Base-by-base conservation (phyloP, 164 flowering plant species). In the Magnolia changhungtana region DNA sequence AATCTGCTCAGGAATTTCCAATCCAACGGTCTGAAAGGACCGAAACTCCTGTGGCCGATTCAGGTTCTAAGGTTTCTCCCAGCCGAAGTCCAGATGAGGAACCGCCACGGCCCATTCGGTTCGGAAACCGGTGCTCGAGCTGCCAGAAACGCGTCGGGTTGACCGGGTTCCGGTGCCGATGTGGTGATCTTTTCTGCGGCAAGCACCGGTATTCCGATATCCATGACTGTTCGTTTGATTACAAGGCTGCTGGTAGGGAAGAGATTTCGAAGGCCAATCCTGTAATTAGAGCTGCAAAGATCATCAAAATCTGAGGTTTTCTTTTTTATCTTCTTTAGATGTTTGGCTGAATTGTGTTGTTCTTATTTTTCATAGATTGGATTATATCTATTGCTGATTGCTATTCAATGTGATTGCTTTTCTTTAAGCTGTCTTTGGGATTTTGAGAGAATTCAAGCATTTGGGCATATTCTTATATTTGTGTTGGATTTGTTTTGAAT, bases 81-180 rank as follows among this genome's bases (percentile, higher is more conserved):
- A 21, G 31, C 1, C 58, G 7, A 50, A 65, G 23, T 6, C 55
- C n/a, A 24, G 76, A 24, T 1, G 59, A 50, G n/a, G 21, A 23
- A 27, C 31, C 64, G 55, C 74, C 70, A 8, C 49, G 31, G 76
- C 63, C 76, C 8, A 20, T 74, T 21, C 59, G 76, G 27, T 74
- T 64, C 49, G 50, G 52, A 9, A 88, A 86, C 59, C 80, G 91
- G 72, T 90, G 93, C 76, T 81, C 89, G 11, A 90, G 90, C 3
- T 90, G 93, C 81, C 66, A 82, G 77, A 81, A 82, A 66, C 85
- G 80, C 84, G 93, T 90, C 6, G 93, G 93, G 3, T 83, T 90
- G 87, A 90, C 93, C 77, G 93, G 93, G 13, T 85, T 90, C 82
- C 77, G 89, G 27, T 90, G 93, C 76, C 82, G 93, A 8, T 90